Percentiles rank a stretch among this genome's conserved stretches.
Evolutionary conservation across 257 asterid species (phyloP).

Genomic region (Orobanche coerulescens): DNA sequence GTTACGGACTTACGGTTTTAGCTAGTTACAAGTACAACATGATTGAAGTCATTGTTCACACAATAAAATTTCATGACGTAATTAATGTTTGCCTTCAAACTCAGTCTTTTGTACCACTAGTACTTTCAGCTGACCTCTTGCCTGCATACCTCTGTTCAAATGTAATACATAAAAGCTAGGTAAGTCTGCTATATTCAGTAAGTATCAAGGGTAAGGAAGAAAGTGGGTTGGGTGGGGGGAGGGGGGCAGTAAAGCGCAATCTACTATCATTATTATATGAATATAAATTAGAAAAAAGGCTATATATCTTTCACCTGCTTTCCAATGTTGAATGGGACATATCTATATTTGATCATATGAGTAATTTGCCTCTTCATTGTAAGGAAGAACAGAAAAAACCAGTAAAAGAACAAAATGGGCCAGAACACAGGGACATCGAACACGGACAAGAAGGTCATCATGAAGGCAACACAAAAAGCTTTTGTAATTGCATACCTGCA

Average conservation of each 20-base stretch:
- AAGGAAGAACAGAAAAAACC: constrained; percentile 72
- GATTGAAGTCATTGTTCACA: background rate
- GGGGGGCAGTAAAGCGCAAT: background rate
- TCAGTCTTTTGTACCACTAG: constrained; percentile 26
- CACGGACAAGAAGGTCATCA: constrained; percentile 67
- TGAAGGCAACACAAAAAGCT: constrained; percentile 78
- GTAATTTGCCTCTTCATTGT: constrained; percentile 84
- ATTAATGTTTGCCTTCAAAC: constrained; percentile 6
- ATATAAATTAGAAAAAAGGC: constrained; percentile 1
- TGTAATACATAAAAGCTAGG: background rate
- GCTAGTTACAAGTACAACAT: constrained; percentile 14
- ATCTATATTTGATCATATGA: constrained; percentile 81
- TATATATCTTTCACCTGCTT: constrained; percentile 56
- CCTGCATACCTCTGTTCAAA: constrained; percentile 38
- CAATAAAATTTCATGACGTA: background rate
- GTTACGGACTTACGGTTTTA: constrained; percentile 2
- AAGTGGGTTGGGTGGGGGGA: background rate
- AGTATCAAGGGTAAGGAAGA: background rate
- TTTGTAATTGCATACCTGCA: constrained; percentile 90
- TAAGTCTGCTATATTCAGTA: background rate
- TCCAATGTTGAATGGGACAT: constrained; percentile 65
- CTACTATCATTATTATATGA: constrained; percentile 8
- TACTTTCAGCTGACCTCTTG: constrained; percentile 31
- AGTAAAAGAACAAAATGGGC: constrained; percentile 78
- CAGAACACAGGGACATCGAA: constrained; percentile 92